Conservation (phyloP, 208 protist species). For the Crithidia sp. region DNA sequence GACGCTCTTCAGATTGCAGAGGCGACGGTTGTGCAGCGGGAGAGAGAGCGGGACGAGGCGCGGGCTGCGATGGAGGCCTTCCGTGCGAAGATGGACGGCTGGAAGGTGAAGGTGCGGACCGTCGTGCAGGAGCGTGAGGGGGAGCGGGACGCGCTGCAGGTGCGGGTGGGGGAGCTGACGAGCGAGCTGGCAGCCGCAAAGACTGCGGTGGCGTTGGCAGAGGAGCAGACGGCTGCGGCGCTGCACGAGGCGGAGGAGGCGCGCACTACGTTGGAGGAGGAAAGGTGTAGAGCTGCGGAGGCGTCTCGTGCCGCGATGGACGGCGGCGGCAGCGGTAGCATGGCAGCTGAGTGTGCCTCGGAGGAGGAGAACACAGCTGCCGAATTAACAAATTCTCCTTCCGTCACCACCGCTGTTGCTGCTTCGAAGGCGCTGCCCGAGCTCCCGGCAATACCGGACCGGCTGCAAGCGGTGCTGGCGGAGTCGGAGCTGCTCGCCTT, state of each 20-base stretch:
- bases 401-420: no score
- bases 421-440: no score
- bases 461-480: not conserved
- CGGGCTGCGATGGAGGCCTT: constrained; percentile 9
- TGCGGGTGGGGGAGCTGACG: not conserved
- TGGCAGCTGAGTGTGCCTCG: no score
- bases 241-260: not conserved
- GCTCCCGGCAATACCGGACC: not conserved
- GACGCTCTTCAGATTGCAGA: no score
- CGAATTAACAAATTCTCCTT: no score
- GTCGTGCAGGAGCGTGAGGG: constrained; percentile 31
- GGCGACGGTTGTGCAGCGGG: no score
- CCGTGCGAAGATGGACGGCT: constrained; percentile 22
- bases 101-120: constrained; percentile 32
- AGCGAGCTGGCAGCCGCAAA: not conserved
- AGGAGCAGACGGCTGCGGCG: not conserved
- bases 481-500: constrained; percentile 6
- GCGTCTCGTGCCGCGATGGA: not conserved
- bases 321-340: no score
- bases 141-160: constrained; percentile 19
- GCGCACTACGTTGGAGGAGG: not conserved
- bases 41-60: constrained; percentile 1
- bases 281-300: not conserved
- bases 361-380: no score
- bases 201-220: constrained; percentile 1